Conservation (phyloP, 352 stramenopile species). For the Blastocystis sp. region DNA sequence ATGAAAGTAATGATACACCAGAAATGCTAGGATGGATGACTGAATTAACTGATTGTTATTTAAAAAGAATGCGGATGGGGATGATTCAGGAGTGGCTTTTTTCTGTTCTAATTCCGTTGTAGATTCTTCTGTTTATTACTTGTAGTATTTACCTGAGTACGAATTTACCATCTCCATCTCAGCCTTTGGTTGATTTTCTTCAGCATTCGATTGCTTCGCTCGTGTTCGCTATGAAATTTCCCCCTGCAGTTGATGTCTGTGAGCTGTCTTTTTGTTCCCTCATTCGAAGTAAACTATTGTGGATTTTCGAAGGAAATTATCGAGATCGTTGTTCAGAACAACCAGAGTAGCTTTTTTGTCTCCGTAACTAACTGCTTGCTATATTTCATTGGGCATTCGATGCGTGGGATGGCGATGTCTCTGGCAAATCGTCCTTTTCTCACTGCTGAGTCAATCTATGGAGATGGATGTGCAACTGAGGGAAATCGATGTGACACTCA, state of each 20-base stretch:
- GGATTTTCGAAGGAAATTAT: neutral
- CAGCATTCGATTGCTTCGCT: neutral
- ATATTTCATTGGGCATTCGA: slow-evolving; percentile 1
- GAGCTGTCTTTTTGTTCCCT: neutral
- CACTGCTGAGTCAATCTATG: neutral
- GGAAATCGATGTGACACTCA: slow-evolving; percentile 22
- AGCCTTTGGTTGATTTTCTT: neutral
- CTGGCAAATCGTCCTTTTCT: slow-evolving; percentile 40
- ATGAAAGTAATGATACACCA: neutral
- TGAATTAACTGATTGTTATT: neutral
- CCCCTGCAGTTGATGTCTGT: neutral
- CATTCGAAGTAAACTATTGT: neutral
- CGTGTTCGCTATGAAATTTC: neutral
- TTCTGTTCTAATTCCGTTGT: neutral
- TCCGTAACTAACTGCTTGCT: neutral
- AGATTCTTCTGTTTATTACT: neutral
- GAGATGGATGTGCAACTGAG: neutral
- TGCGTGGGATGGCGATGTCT: slow-evolving; percentile 35
- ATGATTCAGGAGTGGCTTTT: neutral
- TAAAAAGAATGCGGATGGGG: neutral
- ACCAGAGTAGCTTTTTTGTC: neutral
- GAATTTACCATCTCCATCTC: neutral
- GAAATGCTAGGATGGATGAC: neutral
- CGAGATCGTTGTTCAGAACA: slow-evolving; percentile 13
- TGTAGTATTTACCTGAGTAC: slow-evolving; percentile 26